A percentile compares a stretch with the other conserved stretches of the same genome.
Conservation (phyloP, 2,329 filamentous ascomycete species). For the Canariomyces notabilis region DNA sequence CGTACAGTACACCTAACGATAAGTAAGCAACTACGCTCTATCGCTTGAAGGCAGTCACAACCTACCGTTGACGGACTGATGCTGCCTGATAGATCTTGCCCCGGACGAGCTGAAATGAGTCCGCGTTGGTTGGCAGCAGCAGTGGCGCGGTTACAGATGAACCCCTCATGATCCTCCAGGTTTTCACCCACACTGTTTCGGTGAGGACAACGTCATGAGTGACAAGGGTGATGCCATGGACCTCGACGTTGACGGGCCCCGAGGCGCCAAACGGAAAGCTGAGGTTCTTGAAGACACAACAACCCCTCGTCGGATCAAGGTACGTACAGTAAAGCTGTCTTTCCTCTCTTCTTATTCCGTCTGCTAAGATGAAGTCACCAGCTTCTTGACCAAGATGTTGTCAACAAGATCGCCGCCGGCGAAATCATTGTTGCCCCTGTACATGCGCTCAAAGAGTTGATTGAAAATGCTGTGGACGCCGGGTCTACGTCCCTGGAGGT, state of each 20-base stretch:
- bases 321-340: constrained; percentile 21
- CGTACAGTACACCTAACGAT: too few species aligned
- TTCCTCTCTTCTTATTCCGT: background rate
- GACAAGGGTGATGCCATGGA: constrained; percentile 44
- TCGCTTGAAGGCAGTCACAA: constrained; percentile 1
- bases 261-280: constrained; percentile 48
- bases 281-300: constrained; percentile 28
- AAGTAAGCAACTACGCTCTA: too few species aligned
- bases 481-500: constrained; percentile 88
- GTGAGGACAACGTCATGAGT: constrained; percentile 24
- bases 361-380: constrained; percentile 32
- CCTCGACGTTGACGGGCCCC: constrained; percentile 36
- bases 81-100: constrained; percentile 4
- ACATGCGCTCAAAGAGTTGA: constrained; percentile 90
- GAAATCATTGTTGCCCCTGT: constrained; percentile 98
- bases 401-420: constrained; percentile 97
- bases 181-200: background rate
- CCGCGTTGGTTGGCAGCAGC: constrained; percentile 2
- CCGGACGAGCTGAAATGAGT: constrained; percentile 11
- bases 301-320: constrained; percentile 44
- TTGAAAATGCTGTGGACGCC: constrained; percentile 97
- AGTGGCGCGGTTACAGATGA: constrained; percentile 1
- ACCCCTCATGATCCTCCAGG: background rate
- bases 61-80: background rate
- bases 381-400: constrained; percentile 85